Conservation (phyloP, 768 basidiomycete species). For the Phanerodontia chrysosporium region DNA sequence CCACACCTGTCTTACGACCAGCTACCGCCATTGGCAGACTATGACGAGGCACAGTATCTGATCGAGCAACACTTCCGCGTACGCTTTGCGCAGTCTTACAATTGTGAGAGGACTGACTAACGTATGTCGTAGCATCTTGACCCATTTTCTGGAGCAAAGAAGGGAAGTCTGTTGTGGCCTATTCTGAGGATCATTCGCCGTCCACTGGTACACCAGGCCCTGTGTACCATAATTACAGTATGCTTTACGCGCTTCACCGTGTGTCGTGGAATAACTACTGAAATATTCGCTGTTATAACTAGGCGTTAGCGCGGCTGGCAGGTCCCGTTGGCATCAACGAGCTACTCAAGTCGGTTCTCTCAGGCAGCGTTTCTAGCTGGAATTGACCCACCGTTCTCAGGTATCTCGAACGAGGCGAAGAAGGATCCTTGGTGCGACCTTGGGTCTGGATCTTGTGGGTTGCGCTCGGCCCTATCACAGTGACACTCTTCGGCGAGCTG, state of each 20-base stretch:
- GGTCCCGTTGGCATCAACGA: slow-evolving; percentile 26
- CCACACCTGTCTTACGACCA: slow-evolving; percentile 24
- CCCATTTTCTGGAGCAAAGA: slow-evolving; percentile 17
- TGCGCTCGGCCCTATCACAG: slow-evolving; percentile 37
- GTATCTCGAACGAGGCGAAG: slow-evolving; percentile 55
- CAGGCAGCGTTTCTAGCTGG: no score
- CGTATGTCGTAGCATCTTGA: slow-evolving; percentile 26
- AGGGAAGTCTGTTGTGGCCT: slow-evolving; percentile 3
- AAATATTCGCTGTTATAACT: no score
- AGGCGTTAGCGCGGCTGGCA: slow-evolving; percentile 14
- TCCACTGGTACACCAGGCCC: neutral
- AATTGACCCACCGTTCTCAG: slow-evolving; percentile 24
- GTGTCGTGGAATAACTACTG: no score
- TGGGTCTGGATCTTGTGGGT: slow-evolving; percentile 64
- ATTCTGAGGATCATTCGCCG: slow-evolving; percentile 16
- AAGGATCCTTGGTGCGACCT: slow-evolving; percentile 47
- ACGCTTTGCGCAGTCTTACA: neutral
- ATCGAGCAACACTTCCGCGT: slow-evolving; percentile 20
- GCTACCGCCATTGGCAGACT: slow-evolving; percentile 27
- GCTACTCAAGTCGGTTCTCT: slow-evolving; percentile 24
- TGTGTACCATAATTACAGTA: neutral
- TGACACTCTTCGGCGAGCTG: slow-evolving; percentile 27
- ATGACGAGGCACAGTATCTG: slow-evolving; percentile 19
- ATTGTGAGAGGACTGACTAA: neutral
- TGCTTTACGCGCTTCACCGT: neutral